Base-by-base conservation (phyloP, 2,329 filamentous ascomycete species). In the Trichophyton equinum region DNA sequence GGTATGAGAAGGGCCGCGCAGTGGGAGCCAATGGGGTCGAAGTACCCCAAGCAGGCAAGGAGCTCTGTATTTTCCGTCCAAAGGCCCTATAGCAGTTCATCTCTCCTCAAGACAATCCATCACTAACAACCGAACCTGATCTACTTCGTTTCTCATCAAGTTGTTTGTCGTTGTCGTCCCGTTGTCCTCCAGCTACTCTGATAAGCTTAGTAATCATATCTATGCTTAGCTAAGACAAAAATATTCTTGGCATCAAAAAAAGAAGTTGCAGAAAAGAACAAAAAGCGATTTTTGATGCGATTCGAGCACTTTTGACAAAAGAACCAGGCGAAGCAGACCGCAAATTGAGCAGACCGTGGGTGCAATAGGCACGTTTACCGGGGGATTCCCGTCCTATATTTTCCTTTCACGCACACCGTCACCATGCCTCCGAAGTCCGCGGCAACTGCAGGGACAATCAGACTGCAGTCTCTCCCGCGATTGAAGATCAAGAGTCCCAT, bases 401-500 rank as follows among this genome's bases (percentile, higher is more conserved):
- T 36, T 18, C 51, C 8, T 18, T 55, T n/a, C n/a, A 55, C 33
- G n/a, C 30, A 55, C 51, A 36, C 27, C 56, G 20, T 13, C 57
- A 71, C 58, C 51, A 78, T 78, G 76, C 72, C 75, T 66, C 69
- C 73, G 53, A 76, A 77, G 66, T 68, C 71, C 46, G 70, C 74
- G n/a, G 78, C 76, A 62, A 72, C 72, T 60, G 68, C 77, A 59
- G 76, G 74, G 66, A 74, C 76, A 33, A 70, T 78, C 63, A 75
- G 75, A 63, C 70, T 78, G 55, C 76, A 78, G 68, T 76, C 75
- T 62, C 75, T 78, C 63, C 68, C 72, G 60, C 72, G 85, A 69
- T 79, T 89, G 62, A 82, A 83, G 67, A 80, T 89, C 57, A 81
- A 82, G 65, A 78, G 81, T 66, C 85, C 85, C 57, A 84, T 87